Base-by-base conservation (phyloP, 306 rosid genomes). In the Lupinus albus region DNA sequence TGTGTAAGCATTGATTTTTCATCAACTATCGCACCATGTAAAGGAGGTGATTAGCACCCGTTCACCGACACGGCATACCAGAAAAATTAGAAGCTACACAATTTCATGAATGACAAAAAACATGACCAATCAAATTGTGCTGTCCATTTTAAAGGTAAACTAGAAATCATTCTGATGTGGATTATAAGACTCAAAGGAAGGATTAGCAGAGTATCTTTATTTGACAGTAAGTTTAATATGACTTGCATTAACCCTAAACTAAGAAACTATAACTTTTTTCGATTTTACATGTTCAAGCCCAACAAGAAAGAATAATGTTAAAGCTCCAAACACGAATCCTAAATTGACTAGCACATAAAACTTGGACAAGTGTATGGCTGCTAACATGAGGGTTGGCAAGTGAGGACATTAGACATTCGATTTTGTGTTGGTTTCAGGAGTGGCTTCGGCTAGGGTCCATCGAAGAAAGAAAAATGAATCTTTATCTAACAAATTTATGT, bases 111-210 rank as follows among this genome's bases (percentile, higher is more conserved):
- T 20, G 46, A 51, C 46, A 69, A 64, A 53, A 53, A 42, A 56
- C 38, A 67, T 52, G 61, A 53, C 54, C 80, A 70, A 12, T 30
- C 36, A 13, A 30, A 68, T 68, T 39, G 48, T 11, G 63, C 42
- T 49, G 44, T 15, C 13, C 42, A 25, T 52, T 15, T n/a, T 48
- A 41, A 4, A 11, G 13, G 48, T 44, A 35, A 50, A 53, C 8
- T 32, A 15, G 12, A 66, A 48, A n/a, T 53, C 35, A 18, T 8
- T 67, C 16, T 21, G 12, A 54, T 17, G 14, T 44, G 36, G 54
- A 18, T 44, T 61, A 17, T 44, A 54, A 33, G 76, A 45, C 47
- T 53, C 21, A 33, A 61, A 44, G 60, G 67, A 69, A 45, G 67
- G 32, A 64, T 21, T 46, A 18, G 14, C 50, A 52, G 52, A 33